Evolutionary conservation across 176 grass and related monocot species (phyloP).

Genomic region (Thalia dealbata): DNA sequence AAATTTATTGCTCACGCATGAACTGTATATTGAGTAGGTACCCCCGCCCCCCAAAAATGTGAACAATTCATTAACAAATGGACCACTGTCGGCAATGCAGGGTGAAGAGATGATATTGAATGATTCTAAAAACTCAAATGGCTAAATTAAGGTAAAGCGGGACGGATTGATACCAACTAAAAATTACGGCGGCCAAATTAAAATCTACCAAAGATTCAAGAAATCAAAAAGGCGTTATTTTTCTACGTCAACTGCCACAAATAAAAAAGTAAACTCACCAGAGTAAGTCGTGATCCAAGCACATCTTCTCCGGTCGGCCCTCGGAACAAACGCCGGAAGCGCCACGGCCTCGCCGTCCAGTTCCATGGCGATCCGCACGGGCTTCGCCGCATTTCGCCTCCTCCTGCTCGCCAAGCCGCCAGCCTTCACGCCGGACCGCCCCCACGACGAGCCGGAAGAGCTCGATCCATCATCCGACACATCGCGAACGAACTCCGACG

Average conservation of each 20-base stretch:
- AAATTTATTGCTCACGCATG: too few species aligned
- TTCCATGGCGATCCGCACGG: neutral
- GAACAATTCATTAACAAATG: too few species aligned
- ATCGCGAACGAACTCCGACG: neutral
- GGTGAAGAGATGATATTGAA: too few species aligned
- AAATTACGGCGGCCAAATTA: too few species aligned
- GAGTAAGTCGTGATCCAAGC: conserved; percentile 46
- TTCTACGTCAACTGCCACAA: neutral
- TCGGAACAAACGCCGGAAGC: neutral
- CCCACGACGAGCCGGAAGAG: conserved; percentile 3
- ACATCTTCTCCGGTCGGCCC: conserved; percentile 28
- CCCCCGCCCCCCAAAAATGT: too few species aligned
- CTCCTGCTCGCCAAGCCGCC: neutral
- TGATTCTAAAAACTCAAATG: too few species aligned
- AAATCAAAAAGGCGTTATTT: neutral
- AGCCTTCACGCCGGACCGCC: neutral
- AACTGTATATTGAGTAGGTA: too few species aligned
- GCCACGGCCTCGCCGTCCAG: neutral
- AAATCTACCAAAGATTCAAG: neutral
- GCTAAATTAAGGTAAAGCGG: too few species aligned
- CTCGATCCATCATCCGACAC: neutral
- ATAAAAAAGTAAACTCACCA: conserved; percentile 9
- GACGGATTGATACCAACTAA: too few species aligned
- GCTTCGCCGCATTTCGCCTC: neutral
- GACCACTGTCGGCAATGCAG: too few species aligned